Evolutionary conservation across 805 yeast species (phyloP).

Genomic region (Cyberlindnera maclurae): DNA sequence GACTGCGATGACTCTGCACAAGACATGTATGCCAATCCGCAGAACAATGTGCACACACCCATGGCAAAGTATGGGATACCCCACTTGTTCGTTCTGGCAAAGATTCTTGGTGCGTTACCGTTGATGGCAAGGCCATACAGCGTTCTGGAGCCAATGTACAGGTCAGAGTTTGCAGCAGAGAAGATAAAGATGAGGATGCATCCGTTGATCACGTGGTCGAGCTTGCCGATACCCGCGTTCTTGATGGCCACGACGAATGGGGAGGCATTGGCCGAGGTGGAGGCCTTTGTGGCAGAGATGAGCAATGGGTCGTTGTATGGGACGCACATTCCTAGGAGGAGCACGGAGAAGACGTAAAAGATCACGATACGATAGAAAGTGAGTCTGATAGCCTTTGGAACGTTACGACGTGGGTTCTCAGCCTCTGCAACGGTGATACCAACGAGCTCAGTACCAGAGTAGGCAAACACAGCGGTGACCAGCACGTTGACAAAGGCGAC

Average conservation of each 20-base stretch:
- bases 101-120: slow-evolving; percentile 66
- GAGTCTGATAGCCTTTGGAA: slow-evolving; percentile 65
- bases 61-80: slow-evolving; percentile 68
- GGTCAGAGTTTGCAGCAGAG: slow-evolving; percentile 76
- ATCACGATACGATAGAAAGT: slow-evolving; percentile 63
- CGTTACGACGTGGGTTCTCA: slow-evolving; percentile 56
- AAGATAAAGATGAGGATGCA: slow-evolving; percentile 71
- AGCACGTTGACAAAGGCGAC: slow-evolving; percentile 57
- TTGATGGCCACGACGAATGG: slow-evolving; percentile 81
- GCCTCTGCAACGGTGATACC: slow-evolving; percentile 75
- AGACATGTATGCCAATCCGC: slow-evolving; percentile 65
- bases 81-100: slow-evolving; percentile 38
- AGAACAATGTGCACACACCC: slow-evolving; percentile 41
- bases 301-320: slow-evolving; percentile 48
- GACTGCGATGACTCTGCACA: slow-evolving; percentile 48
- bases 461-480: slow-evolving; percentile 63
- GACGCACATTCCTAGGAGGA: slow-evolving; percentile 63
- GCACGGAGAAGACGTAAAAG: slow-evolving; percentile 55
- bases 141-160: slow-evolving; percentile 72
- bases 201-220: slow-evolving; percentile 73
- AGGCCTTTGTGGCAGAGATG: slow-evolving; percentile 37
- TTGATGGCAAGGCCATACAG: slow-evolving; percentile 65
- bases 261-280: slow-evolving; percentile 63
- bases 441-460: slow-evolving; percentile 60
- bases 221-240: slow-evolving; percentile 52